These are phyloP conservation scores for Candida piceae DNA, from an alignment of 805 yeast species.

Conservation along the genomic window DNA sequence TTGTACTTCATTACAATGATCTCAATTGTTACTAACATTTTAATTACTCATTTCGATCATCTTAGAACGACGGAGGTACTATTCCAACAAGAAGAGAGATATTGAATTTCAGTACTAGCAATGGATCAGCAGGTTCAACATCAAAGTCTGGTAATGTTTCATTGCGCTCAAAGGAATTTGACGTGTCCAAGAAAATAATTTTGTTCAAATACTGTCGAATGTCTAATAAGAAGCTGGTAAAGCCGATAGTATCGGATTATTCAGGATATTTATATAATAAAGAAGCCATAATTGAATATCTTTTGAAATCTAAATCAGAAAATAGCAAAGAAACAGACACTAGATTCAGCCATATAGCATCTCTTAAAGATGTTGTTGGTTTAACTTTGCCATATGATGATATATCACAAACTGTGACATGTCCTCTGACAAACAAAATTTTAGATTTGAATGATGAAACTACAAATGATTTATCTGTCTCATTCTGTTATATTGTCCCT, in stretches of 20 bases:
- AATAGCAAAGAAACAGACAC: constrained; percentile 13
- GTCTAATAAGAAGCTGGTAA: constrained; percentile 37
- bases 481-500: constrained; percentile 40
- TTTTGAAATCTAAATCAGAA: constrained; percentile 35
- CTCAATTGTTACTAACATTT: too few relatives aligned
- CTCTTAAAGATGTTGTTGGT: constrained; percentile 27
- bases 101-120: constrained; percentile 19
- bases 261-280: constrained; percentile 63
- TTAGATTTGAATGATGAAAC: constrained; percentile 31
- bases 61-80: constrained; percentile 67
- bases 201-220: constrained; percentile 45
- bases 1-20: too few relatives aligned
- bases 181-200: constrained; percentile 23
- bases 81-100: constrained; percentile 56
- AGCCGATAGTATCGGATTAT: constrained; percentile 63
- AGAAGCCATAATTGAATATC: constrained; percentile 52
- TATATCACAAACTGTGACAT: constrained; percentile 24
- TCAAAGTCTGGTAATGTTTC: constrained; percentile 7
- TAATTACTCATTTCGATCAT: not conserved
- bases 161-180: constrained; percentile 5
- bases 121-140: constrained; percentile 4
- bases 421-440: constrained; percentile 34
- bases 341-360: constrained; percentile 28
- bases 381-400: constrained; percentile 22
- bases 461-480: constrained; percentile 5